Evolutionary conservation across 2,329 filamentous ascomycete genomes (phyloP).

Genomic region (Bipolaris sorokiniana): DNA sequence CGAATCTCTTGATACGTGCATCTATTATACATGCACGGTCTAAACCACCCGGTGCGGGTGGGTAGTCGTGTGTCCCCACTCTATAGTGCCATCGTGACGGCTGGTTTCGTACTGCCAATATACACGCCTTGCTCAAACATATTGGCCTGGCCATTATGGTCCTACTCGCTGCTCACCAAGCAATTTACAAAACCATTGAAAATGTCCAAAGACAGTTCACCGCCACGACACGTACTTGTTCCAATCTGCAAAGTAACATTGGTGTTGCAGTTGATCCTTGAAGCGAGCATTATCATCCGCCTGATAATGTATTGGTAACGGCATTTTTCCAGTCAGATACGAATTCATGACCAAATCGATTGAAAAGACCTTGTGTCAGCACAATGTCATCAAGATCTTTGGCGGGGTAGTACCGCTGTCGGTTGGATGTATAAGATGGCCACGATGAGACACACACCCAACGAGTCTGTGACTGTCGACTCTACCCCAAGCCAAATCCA

Average conservation of each 20-base stretch:
- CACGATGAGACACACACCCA: background rate
- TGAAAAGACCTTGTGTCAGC: background rate
- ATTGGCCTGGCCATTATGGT: slow-evolving; percentile 5
- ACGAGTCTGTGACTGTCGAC: background rate
- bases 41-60: too few relatives aligned
- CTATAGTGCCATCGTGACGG: too few relatives aligned
- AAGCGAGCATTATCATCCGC: background rate
- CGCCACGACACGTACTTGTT: slow-evolving; percentile 4
- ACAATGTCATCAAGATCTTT: background rate
- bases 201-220: slow-evolving; percentile 16
- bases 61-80: too few relatives aligned
- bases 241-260: slow-evolving; percentile 12
- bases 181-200: slow-evolving; percentile 25
- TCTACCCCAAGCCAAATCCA: background rate
- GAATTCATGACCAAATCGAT: background rate
- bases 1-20: background rate
- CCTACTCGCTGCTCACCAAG: background rate
- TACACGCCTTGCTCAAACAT: slow-evolving; percentile 6
- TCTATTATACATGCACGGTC: too few relatives aligned
- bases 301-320: slow-evolving; percentile 1
- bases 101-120: slow-evolving; percentile 5
- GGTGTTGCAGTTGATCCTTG: background rate
- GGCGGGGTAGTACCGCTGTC: background rate
- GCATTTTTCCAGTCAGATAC: background rate
- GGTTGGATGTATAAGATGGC: background rate